These are phyloP conservation scores for Phytophthora nicotianae DNA, from an alignment of 352 stramenopile species.

Conservation along the genomic window DNA sequence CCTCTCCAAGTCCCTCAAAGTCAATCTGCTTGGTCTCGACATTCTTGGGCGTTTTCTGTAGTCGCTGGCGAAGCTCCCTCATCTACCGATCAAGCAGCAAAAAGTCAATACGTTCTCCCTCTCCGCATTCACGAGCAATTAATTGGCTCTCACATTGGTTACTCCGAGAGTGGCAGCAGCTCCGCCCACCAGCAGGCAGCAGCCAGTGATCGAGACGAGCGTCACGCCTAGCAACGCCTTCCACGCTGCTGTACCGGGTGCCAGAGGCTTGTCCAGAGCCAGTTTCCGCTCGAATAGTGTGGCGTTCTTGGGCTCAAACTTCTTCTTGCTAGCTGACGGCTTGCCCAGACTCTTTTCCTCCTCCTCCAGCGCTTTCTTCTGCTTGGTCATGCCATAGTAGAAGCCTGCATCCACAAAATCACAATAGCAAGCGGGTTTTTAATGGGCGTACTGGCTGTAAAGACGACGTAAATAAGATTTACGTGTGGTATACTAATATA, in stretches of 20 bases:
- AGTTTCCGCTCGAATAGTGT: slow-evolving; percentile 50
- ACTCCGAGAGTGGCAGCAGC: slow-evolving; percentile 42
- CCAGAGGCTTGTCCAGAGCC: slow-evolving; percentile 43
- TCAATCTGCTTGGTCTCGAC: slow-evolving; percentile 20
- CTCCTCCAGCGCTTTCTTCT: slow-evolving; percentile 41
- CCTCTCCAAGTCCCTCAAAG: slow-evolving; percentile 33
- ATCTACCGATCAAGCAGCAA: slow-evolving; percentile 27
- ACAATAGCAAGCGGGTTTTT: slow-evolving; percentile 21
- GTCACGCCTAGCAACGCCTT: slow-evolving; percentile 60
- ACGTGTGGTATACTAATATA: slow-evolving; percentile 4
- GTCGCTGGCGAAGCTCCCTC: slow-evolving; percentile 47
- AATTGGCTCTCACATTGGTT: slow-evolving; percentile 38
- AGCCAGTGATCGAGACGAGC: slow-evolving; percentile 48
- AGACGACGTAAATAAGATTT: not conserved
- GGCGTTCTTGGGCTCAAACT: slow-evolving; percentile 29
- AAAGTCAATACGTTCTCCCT: slow-evolving; percentile 11
- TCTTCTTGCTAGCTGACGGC: slow-evolving; percentile 19
- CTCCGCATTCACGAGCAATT: slow-evolving; percentile 1
- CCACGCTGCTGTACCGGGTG: slow-evolving; percentile 39
- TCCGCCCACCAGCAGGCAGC: slow-evolving; percentile 41
- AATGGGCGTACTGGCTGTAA: not conserved
- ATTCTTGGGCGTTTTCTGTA: slow-evolving; percentile 40
- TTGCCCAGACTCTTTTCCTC: slow-evolving; percentile 38
- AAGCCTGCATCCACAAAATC: slow-evolving; percentile 49
- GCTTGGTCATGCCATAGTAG: slow-evolving; percentile 61